Conservation (phyloP, 768 basidiomycete genomes). For the Mrakia hoshinonis region DNA sequence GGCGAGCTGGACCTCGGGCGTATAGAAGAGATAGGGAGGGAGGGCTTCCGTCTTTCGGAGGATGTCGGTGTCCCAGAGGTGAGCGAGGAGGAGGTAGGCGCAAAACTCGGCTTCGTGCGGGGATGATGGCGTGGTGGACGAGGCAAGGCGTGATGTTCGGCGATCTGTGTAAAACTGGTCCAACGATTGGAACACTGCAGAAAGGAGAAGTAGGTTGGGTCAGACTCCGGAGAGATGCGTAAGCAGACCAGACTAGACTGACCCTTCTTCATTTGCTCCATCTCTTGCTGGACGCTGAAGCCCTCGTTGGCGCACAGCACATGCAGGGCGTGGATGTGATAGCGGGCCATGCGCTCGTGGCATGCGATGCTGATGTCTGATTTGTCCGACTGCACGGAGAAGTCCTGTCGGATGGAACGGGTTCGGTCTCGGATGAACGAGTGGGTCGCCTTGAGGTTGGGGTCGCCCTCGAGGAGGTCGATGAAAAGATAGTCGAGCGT, state of each 20-base stretch:
- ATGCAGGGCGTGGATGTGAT: slow-evolving; percentile 79
- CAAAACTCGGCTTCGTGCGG: slow-evolving; percentile 91
- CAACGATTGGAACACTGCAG: slow-evolving; percentile 75
- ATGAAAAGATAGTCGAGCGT: slow-evolving; percentile 91
- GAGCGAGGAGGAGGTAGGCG: slow-evolving; percentile 84
- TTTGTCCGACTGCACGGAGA: slow-evolving; percentile 80
- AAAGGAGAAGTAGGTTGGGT: no score
- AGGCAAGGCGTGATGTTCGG: slow-evolving; percentile 33
- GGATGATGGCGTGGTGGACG: slow-evolving; percentile 45
- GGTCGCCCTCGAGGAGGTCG: slow-evolving; percentile 55
- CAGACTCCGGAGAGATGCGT: no score
- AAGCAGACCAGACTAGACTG: no score
- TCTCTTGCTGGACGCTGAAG: slow-evolving; percentile 54
- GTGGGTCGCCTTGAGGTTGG: slow-evolving; percentile 62
- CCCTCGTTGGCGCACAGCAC: slow-evolving; percentile 47
- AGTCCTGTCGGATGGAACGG: slow-evolving; percentile 81
- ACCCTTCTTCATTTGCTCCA: slow-evolving; percentile 89
- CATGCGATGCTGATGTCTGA: slow-evolving; percentile 73
- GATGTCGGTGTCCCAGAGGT: slow-evolving; percentile 62
- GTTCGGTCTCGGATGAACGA: slow-evolving; percentile 88
- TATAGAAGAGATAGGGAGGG: slow-evolving; percentile 53
- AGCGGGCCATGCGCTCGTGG: slow-evolving; percentile 86
- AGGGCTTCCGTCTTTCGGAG: slow-evolving; percentile 37
- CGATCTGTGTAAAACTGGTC: slow-evolving; percentile 91
- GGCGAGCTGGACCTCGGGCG: slow-evolving; percentile 73